These are phyloP conservation scores for Annulohypoxylon maeteangense DNA, from an alignment of 495 filamentous ascomycete genomes.

Conservation along the genomic window DNA sequence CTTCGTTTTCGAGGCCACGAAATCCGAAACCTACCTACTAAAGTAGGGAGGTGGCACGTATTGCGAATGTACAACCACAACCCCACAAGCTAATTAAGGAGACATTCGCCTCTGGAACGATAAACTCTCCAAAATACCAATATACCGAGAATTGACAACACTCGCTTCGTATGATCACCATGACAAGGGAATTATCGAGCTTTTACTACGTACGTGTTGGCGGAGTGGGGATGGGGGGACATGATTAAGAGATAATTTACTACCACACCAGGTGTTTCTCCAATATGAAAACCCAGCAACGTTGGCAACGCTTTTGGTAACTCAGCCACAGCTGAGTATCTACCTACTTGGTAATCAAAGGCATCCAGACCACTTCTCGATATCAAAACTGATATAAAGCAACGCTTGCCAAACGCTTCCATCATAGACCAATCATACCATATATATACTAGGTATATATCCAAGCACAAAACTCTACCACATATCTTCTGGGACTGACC, in stretches of 20 bases:
- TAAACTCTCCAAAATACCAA: constrained; percentile 1
- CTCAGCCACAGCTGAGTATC: not conserved
- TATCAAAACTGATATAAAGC: not conserved
- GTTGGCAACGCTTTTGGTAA: constrained; percentile 8
- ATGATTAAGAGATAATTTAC: constrained; percentile 10
- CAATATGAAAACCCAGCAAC: constrained; percentile 2
- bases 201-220: not conserved
- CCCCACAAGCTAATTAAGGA: constrained; percentile 21
- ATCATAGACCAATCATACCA: not conserved
- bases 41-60: constrained; percentile 37
- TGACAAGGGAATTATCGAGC: not conserved
- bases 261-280: constrained; percentile 16
- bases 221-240: not conserved
- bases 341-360: not conserved
- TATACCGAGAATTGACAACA: not conserved
- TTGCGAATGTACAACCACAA: constrained; percentile 11
- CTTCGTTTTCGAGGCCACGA: constrained; percentile 1
- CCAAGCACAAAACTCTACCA: not conserved
- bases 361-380: not conserved
- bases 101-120: constrained; percentile 6
- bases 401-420: not conserved
- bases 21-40: constrained; percentile 32
- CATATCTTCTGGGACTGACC: not conserved
- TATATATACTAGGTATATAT: too few relatives aligned
- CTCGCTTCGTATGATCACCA: constrained; percentile 14